Percentiles rank a stretch among this genome's conserved stretches.
Conservation (phyloP, 345 rosid species). For the Aegle marmelos region DNA sequence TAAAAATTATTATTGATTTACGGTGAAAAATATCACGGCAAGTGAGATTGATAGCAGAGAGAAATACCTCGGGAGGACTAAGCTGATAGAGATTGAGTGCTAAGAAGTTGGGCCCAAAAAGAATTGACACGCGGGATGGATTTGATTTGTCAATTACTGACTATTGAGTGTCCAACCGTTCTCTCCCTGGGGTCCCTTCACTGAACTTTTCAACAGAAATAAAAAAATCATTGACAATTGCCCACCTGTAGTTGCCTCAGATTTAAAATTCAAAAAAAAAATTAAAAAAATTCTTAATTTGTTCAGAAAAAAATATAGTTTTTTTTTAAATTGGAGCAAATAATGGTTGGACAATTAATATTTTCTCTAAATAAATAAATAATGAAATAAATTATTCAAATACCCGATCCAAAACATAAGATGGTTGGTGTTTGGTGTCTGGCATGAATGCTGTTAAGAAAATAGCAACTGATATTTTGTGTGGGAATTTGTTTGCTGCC, state of each 20-base stretch:
- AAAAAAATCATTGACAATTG: neutral
- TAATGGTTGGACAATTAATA: no score
- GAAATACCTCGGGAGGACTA: conserved; percentile 25
- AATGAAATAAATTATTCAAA: no score
- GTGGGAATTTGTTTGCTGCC: conserved; percentile 26
- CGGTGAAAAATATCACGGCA: no score
- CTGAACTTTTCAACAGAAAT: neutral
- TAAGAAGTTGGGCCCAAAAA: conserved; percentile 32
- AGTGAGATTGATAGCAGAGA: no score
- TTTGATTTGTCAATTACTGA: conserved; percentile 13
- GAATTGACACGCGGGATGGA: conserved; percentile 4
- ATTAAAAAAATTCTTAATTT: no score
- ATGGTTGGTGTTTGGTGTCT: conserved; percentile 30
- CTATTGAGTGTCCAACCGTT: conserved; percentile 33
- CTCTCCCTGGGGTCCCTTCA: neutral
- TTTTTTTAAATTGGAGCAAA: no score
- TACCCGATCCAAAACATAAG: conserved; percentile 29
- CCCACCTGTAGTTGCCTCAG: no score
- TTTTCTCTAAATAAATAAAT: no score
- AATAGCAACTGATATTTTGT: conserved; percentile 26
- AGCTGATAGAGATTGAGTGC: conserved; percentile 27
- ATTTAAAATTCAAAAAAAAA: neutral
- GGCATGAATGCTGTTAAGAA: conserved; percentile 38
- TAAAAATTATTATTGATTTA: no score
- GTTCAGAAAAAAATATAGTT: no score